Base-by-base conservation (phyloP, 176 grass and related monocot genomes). In the Phoenix roebelenii region DNA sequence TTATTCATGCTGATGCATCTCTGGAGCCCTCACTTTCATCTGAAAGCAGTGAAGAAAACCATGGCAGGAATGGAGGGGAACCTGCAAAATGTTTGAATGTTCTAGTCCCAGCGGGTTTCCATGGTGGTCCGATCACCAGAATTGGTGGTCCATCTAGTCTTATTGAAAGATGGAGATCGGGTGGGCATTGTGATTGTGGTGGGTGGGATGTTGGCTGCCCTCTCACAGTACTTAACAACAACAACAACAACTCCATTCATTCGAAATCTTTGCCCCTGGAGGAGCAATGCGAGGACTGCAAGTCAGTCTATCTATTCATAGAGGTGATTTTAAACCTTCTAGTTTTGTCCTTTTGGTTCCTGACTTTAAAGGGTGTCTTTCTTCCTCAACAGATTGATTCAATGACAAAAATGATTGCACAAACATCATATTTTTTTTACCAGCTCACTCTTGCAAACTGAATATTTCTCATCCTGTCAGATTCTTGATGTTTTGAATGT, bases 171-270 rank as follows among this genome's bases (percentile, higher is more conserved):
- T 82, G 79, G 79, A 64, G 28, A 4, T 76, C 79, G 0, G 60
- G 48, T n/a, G 79, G 79, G 18, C 44, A 28, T 9, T 82, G 79
- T 55, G 73, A 82, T 60, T 82, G 79, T 50, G 72, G 79, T 55
- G 79, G 79, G 14, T 82, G 79, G 79, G 79, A 82, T 76, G 9
- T 82, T 61, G 79, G 79, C 1, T 82, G 79, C 18, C 73, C 73
- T 44, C 57, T 81, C 23, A 70, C 53, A n/a, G 67, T 82, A 16
- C 66, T 81, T 35, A 71, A 30, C 49, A 82, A 72, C 10, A 3
- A 35, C 7, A 35, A 12, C 35, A 12, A 44, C 35, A 12, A 49
- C 22, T 54, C 35, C 1, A 14, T 44, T 9, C 35, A 44, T 44
- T 3, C 9, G 10, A 44, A 44, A 14, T 44, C 35, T 44, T 44